Evolutionary conservation across 306 rosid genomes (phyloP).

Genomic region (Fragaria iinumae): DNA sequence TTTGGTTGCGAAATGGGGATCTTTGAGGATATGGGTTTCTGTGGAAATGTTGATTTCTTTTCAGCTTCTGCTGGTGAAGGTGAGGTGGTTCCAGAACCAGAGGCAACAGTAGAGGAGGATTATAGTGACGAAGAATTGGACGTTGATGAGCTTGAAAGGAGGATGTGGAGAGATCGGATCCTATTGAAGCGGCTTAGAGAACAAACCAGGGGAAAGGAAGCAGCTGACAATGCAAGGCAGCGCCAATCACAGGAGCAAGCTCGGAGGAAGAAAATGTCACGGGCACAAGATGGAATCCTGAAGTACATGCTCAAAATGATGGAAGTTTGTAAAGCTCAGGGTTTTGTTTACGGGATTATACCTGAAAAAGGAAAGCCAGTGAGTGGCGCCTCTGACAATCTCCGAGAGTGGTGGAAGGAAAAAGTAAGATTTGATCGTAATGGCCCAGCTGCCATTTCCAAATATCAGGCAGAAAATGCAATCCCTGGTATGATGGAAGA

Average conservation of each 20-base stretch:
- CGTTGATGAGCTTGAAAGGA: constrained; percentile 66
- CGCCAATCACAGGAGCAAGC: constrained; percentile 82
- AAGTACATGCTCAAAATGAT: constrained; percentile 91
- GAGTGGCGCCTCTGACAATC: constrained; percentile 84
- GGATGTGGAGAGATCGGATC: constrained; percentile 80
- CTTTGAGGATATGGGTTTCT: constrained; percentile 59
- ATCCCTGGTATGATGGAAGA: constrained; percentile 59
- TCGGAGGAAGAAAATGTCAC: constrained; percentile 84
- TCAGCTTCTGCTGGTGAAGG: constrained; percentile 49
- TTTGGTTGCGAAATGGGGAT: constrained; percentile 41
- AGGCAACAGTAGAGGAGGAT: constrained; percentile 55
- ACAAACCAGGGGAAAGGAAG: constrained; percentile 58
- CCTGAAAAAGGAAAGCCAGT: constrained; percentile 92
- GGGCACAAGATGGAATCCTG: constrained; percentile 86
- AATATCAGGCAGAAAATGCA: constrained; percentile 64
- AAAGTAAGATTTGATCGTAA: constrained; percentile 83
- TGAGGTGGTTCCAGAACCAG: constrained; percentile 48
- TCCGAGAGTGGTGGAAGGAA: constrained; percentile 95
- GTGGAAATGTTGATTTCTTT: constrained; percentile 57
- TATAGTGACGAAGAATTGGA: constrained; percentile 62
- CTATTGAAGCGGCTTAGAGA: constrained; percentile 58
- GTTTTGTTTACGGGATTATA: constrained; percentile 84
- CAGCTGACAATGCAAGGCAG: constrained; percentile 50
- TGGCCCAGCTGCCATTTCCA: constrained; percentile 86
- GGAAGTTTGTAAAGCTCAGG: constrained; percentile 91